Evolutionary conservation across 441 rosid genomes (phyloP), one percentile per base, ranked within the genome.

Genomic region (Populus hybrid): DNA sequence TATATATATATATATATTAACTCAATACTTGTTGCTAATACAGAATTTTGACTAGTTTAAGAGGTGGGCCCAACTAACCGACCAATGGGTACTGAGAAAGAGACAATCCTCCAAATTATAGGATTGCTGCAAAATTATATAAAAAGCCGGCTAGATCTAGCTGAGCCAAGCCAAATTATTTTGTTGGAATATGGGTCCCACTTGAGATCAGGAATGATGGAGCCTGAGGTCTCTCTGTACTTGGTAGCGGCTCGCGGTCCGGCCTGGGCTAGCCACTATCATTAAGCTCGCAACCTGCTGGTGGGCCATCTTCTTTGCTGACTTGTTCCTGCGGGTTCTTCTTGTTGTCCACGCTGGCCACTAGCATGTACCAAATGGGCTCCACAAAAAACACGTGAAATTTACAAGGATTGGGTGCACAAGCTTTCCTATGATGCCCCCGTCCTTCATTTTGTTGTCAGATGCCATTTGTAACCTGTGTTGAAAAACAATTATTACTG

Each of bases 181-280:
- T 16, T 57, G 68, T 85, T 73, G 81, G 86, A 74, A 50, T 1
- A 75, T 78, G 83, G 87, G 88, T 65, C 85, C 88, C 84, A 38
- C 69, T 0, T 3, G 42, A 8, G 40, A 35, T 16, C 35, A 24
- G 35, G 70, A 53, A 85, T 84, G 84, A 86, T 83, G 32, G 77
- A 76, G 38, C 59, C 63, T 50, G 19, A 57, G 71, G 75, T 64
- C 46, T 82, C 85, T 74, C 89, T 79, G 61, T 53, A 53, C 61
- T 53, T 74, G 70, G 78, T 82, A 84, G 91, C 91, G 92, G 94
- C 89, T 87, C 78, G 63, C 79, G 87, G 89, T 84, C 89, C 82
- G 92, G 89, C 91, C 88, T 88, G 92, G 91, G 88, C 89, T 85
- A 87, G 87, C 91, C 90, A 80, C 84, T 81, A 91, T 88, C 84